A percentile compares a stretch with the other conserved stretches of the same genome.
Evolutionary conservation across 2,329 filamentous ascomycete genomes (phyloP).

Genomic region (Sordariomycetes sp.): DNA sequence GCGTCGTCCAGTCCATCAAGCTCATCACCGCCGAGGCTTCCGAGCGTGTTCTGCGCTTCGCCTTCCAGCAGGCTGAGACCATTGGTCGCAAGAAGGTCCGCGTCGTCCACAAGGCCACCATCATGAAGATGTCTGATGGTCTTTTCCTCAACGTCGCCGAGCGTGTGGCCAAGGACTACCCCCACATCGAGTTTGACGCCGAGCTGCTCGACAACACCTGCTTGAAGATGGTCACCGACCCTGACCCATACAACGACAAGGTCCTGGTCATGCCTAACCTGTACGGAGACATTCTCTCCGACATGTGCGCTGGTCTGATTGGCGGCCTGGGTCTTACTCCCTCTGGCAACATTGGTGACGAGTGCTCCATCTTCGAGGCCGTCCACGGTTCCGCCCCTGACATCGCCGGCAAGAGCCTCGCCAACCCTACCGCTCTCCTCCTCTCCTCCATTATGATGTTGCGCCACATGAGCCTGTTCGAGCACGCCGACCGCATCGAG

Average conservation of each 20-base stretch:
- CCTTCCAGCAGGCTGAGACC: conserved; percentile 94
- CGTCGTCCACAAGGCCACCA: conserved; percentile 98
- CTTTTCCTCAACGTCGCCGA: conserved; percentile 86
- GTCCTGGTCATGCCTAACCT: conserved; percentile 97
- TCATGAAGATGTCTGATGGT: conserved; percentile 99
- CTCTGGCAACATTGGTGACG: conserved; percentile 96
- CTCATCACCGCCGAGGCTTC: conserved; percentile 93
- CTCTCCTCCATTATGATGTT: conserved; percentile 99
- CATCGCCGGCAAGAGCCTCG: conserved; percentile 90
- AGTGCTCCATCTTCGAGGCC: conserved; percentile 98
- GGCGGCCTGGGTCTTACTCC: conserved; percentile 95
- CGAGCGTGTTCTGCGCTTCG: conserved; percentile 92
- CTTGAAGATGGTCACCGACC: conserved; percentile 97
- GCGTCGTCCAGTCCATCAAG: conserved; percentile 99
- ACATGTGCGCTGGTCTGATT: conserved; percentile 98
- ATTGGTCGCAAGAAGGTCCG: conserved; percentile 95
- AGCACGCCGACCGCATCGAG: conserved; percentile 83
- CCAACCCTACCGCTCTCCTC: conserved; percentile 93
- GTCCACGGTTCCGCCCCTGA: conserved; percentile 96
- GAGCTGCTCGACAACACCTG: conserved; percentile 99
- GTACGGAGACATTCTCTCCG: conserved; percentile 98
- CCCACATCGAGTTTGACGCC: conserved; percentile 89
- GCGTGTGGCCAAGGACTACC: conserved; percentile 90
- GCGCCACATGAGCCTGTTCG: conserved; percentile 88
- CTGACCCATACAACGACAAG: conserved; percentile 96